Evolutionary conservation across 2,329 filamentous ascomycete genomes (phyloP), one percentile per base, ranked within the genome.

Genomic region (Ophioceras dolichostomum): DNA sequence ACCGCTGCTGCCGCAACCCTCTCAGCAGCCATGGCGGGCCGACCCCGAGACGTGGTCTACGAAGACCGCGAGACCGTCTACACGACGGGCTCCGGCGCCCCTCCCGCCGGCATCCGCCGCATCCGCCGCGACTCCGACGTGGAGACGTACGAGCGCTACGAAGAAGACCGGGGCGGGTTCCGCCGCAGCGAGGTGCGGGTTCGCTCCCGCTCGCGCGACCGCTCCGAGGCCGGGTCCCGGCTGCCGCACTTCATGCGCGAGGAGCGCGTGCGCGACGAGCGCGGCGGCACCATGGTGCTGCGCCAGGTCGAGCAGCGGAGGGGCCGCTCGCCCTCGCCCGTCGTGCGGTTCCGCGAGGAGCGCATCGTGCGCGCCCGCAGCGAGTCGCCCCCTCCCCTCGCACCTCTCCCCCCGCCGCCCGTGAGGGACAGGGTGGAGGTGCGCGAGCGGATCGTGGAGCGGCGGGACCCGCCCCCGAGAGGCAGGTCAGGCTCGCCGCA

Each of bases 201-300:
- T 28, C 45, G 41, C 30, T 55, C 67, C 34, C 60, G 59, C 38
- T 54, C 66, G 28, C 60, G 60, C 22, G 56, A 61, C 16, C 61
- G 64, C 32, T 64, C 66, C 38, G 62, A 65, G n/a, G 51, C 54
- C n/a, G 53, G 58, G 31, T 51, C 58, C 39, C 61, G 65, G 30
- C 57, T 64, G 30, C 68, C 67, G 3, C 57, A 62, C 37, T 74
- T 73, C 47, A 52, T 75, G 40, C 64, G 68, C 35, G 65, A 71
- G 3, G 68, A 72, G 29, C 52, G 45, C 20, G 60, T 67, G 39
- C 64, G 64, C 12, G 41, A 53, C 19, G 70, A 74, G 4, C 17
- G 29, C 40, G 54, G 62, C 19, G 70, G 70, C 3, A 60, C 64
- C 27, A 53, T 76, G 48, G 70, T 76, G 14, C 60, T 76, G 34